Percentiles rank a stretch among this genome's conserved stretches.
Evolutionary conservation across 2,329 filamentous ascomycete species (phyloP).

Genomic region (Hypoxylon sp.): DNA sequence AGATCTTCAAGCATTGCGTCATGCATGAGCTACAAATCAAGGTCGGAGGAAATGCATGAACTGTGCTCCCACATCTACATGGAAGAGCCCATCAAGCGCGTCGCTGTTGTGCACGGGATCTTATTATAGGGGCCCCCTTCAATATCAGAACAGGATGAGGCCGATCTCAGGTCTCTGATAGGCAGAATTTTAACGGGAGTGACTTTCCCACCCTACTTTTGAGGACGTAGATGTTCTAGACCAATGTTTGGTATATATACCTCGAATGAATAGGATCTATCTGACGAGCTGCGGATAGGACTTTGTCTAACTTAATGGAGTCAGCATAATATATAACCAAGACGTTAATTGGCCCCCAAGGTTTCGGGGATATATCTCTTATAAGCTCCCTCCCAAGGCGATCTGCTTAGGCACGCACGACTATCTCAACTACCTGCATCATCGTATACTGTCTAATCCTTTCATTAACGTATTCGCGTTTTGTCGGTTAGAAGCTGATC

Average conservation of each 20-base stretch:
- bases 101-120: background rate
- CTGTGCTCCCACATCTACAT: constrained; percentile 5
- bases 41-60: constrained; percentile 8
- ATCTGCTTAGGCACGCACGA: background rate
- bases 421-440: constrained; percentile 1
- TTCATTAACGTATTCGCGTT: background rate
- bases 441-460: background rate
- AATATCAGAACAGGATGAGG: background rate
- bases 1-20: constrained; percentile 4
- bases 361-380: constrained; percentile 12
- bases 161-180: background rate
- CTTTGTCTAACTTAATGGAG: background rate
- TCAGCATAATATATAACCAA: constrained; percentile 1
- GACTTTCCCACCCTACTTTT: background rate
- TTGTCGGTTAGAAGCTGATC: constrained; percentile 9
- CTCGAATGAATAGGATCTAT: background rate
- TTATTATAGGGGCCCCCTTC: background rate
- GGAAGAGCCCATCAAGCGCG: constrained; percentile 1
- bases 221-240: background rate
- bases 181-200: background rate
- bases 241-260: background rate
- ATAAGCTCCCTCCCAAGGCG: background rate
- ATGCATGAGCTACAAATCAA: constrained; percentile 21
- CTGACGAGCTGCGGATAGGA: background rate
- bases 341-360: constrained; percentile 10